Evolutionary conservation across 2,329 filamentous ascomycete species (phyloP), one percentile per base, ranked within the genome.

Genomic region (Monascus ruber): DNA sequence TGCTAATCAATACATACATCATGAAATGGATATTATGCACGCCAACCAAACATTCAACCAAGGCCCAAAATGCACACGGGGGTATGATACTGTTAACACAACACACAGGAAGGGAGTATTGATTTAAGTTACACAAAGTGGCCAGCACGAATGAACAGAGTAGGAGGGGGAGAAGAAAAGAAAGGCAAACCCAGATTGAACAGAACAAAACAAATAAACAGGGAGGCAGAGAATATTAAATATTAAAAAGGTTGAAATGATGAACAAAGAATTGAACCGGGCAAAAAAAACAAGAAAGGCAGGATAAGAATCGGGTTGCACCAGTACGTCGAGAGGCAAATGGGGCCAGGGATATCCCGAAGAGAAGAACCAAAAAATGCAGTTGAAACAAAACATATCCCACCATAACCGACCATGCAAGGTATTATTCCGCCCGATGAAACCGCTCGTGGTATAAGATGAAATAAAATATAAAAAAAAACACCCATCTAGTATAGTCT

Each of bases 251-350:
- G 42, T 11, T 33, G 5, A 6, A 33, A 33, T 6, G 42, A 45
- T 34, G 31, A 31, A 40, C 29, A 41, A 36, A n/a, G 24, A 5
- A 25, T 43, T 43, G 41, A 47, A 48, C 45, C 32, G 44, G 45
- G 44, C 43, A 44, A 55, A 59, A 56, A 56, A 59, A 50, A 46
- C 48, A 60, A 59, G 47, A 50, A 48, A 56, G 52, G 54, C 61
- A 56, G 60, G 55, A 60, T 57, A 62, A 55, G 61, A 56, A 56
- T 61, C 64, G 52, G 48, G 48, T 51, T 47, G 39, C 43, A 44
- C 40, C 72, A 62, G 64, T 71, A 62, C 52, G 17, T 17, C 17
- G 17, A 17, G 17, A 17, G 17, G 17, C 17, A 17, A 17, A 2
- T 17, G 17, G 17, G 17, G 17, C 17, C 17, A 17, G 17, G 17